phyloP scores from a whole-genome alignment of 192 early-diverging fungal genomes.

The Chytriomyces sp. region DNA sequence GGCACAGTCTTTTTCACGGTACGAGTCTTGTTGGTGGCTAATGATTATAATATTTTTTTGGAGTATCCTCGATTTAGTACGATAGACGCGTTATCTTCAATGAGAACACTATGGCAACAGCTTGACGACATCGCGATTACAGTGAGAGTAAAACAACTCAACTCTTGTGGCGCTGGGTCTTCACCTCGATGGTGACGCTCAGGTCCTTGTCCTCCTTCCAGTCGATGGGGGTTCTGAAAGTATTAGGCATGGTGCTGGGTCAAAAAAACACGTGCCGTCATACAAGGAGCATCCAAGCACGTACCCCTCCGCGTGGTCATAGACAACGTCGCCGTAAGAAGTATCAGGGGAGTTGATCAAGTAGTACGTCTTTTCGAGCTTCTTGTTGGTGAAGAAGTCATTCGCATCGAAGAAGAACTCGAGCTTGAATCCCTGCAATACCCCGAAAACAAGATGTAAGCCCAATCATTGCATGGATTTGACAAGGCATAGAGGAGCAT shows the following conservation, averaged over 20 bases:
- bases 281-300: background rate
- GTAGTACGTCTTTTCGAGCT: slow-evolving; percentile 92
- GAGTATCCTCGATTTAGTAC: too few relatives aligned
- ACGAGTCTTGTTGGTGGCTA: slow-evolving; percentile 94
- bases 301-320: slow-evolving; percentile 87
- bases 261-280: background rate
- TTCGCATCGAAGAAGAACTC: slow-evolving; percentile 91
- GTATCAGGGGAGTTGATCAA: slow-evolving; percentile 72
- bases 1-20: slow-evolving; percentile 97
- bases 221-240: slow-evolving; percentile 67
- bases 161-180: slow-evolving; percentile 98
- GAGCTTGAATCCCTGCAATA: slow-evolving; percentile 78
- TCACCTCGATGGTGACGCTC: slow-evolving; percentile 90
- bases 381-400: slow-evolving; percentile 83
- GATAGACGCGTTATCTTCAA: background rate
- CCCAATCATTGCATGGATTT: too few relatives aligned
- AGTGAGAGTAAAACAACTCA: background rate
- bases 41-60: background rate
- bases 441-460: background rate
- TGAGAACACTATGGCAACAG: background rate
- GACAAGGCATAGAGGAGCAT: too few relatives aligned
- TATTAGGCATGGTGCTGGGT: background rate
- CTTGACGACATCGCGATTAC: slow-evolving; percentile 7
- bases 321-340: slow-evolving; percentile 82
- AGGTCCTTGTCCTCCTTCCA: slow-evolving; percentile 99